phyloP scores from a whole-genome alignment of 805 yeast genomes.

The Brettanomyces sp. region DNA sequence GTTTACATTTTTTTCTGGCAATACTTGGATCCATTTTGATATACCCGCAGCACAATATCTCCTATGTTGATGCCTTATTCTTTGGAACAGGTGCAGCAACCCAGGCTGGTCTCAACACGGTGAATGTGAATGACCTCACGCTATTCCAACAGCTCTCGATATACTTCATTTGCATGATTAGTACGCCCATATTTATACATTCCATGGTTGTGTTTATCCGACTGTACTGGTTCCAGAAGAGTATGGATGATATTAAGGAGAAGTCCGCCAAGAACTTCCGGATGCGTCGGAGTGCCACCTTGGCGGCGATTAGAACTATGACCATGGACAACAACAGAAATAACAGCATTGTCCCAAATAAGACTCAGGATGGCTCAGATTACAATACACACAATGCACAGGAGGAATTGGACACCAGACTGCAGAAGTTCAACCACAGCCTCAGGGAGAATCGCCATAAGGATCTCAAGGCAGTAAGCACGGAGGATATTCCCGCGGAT shows the following conservation, averaged over 20 bases:
- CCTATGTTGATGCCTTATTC: constrained; percentile 75
- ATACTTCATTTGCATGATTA: constrained; percentile 50
- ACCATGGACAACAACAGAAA: constrained; percentile 17
- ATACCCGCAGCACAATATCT: constrained; percentile 59
- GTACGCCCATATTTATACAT: constrained; percentile 88
- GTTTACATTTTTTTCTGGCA: constrained; percentile 52
- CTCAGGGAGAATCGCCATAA: too few relatives aligned
- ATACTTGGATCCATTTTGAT: constrained; percentile 66
- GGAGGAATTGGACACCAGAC: constrained; percentile 19
- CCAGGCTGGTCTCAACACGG: constrained; percentile 86
- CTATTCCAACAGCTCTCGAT: constrained; percentile 76
- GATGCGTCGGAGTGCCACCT: constrained; percentile 73
- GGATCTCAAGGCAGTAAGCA: not conserved
- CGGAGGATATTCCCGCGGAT: not conserved
- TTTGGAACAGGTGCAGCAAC: constrained; percentile 70
- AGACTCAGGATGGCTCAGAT: constrained; percentile 6
- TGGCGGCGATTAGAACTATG: constrained; percentile 37
- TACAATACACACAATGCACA: constrained; percentile 24
- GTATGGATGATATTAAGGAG: constrained; percentile 73
- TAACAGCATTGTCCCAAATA: constrained; percentile 3
- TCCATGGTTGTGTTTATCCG: constrained; percentile 68
- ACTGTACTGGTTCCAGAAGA: constrained; percentile 80
- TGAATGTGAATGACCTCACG: constrained; percentile 52
- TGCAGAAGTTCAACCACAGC: constrained; percentile 8
- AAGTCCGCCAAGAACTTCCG: constrained; percentile 70